Evolutionary conservation across 257 asterid genomes (phyloP).

Genomic region (Rauvolfia tetraphylla): DNA sequence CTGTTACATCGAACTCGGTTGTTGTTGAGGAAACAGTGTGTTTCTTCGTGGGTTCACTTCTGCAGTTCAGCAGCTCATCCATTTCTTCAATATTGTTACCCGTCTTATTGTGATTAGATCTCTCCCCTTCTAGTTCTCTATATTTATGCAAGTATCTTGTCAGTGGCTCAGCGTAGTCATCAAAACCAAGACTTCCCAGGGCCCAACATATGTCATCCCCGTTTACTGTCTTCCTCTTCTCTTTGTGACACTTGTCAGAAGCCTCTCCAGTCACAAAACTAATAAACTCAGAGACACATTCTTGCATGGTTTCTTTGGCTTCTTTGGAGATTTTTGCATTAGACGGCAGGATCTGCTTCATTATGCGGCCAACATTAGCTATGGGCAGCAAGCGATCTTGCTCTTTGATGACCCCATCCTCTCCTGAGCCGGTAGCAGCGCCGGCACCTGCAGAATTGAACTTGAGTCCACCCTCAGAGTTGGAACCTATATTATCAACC

Average conservation of each 20-base stretch:
- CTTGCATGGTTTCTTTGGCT: conserved; percentile 57
- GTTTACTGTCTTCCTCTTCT: conserved; percentile 52
- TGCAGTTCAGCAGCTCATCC: conserved; percentile 4
- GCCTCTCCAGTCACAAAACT: conserved; percentile 65
- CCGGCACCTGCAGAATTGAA: conserved; percentile 4
- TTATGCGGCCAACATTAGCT: conserved; percentile 52
- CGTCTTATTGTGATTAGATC: conserved; percentile 31
- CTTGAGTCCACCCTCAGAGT: conserved; percentile 4
- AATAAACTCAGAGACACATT: conserved; percentile 57
- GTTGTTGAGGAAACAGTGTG: background rate
- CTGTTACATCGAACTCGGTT: conserved; percentile 13
- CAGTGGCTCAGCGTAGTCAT: conserved; percentile 36
- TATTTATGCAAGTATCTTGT: conserved; percentile 35
- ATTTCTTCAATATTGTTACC: conserved; percentile 7
- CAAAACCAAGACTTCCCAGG: conserved; percentile 43
- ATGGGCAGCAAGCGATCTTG: conserved; percentile 54
- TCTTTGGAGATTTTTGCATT: conserved; percentile 56
- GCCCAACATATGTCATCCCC: conserved; percentile 61
- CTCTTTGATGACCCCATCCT: conserved; percentile 26
- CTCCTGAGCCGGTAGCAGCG: background rate
- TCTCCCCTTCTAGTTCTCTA: conserved; percentile 51
- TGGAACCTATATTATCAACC: conserved; percentile 21
- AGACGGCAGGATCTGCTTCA: conserved; percentile 57
- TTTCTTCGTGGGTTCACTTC: conserved; percentile 13
- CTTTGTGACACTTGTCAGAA: conserved; percentile 45